phyloP scores from a whole-genome alignment of 805 yeast genomes.

The Candida golubevii region DNA sequence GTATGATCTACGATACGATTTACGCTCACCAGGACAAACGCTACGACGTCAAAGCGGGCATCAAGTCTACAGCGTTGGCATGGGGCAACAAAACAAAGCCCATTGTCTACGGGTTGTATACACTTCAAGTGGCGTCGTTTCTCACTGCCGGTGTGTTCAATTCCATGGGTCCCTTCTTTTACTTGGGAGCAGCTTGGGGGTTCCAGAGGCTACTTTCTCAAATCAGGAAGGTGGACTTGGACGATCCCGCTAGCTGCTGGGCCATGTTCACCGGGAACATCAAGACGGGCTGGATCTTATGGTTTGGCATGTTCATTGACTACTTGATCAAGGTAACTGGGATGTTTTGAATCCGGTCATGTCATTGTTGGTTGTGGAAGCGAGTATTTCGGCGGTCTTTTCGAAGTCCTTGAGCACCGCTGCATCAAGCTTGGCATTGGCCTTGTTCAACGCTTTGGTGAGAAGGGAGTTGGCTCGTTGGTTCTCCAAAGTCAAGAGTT shows the following conservation, averaged over 20 bases:
- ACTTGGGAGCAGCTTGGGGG: constrained; percentile 60
- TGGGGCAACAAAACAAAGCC: constrained; percentile 84
- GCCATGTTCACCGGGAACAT: constrained; percentile 72
- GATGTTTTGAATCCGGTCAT: constrained; percentile 12
- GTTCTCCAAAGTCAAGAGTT: constrained; percentile 20
- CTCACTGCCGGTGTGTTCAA: constrained; percentile 67
- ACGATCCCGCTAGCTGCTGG: constrained; percentile 82
- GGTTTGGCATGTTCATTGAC: constrained; percentile 64
- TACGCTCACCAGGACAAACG: constrained; percentile 97
- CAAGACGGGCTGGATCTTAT: constrained; percentile 64
- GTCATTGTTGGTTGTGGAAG: not conserved
- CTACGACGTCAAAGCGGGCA: constrained; percentile 86
- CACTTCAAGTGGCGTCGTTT: constrained; percentile 62
- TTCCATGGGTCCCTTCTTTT: constrained; percentile 85
- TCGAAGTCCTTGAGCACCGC: constrained; percentile 21
- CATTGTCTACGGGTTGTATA: constrained; percentile 58
- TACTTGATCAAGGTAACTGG: constrained; percentile 51
- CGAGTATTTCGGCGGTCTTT: constrained; percentile 1
- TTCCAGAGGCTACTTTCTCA: constrained; percentile 63
- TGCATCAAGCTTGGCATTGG: constrained; percentile 23
- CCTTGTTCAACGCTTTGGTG: constrained; percentile 27
- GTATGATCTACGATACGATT: constrained; percentile 92
- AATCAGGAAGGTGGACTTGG: constrained; percentile 72
- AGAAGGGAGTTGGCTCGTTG: constrained; percentile 17
- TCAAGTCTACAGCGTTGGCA: constrained; percentile 90